Evolutionary conservation across 179 eudicot genomes (phyloP), one percentile per base, ranked within the genome.

Genomic region (Beta corolliflora): DNA sequence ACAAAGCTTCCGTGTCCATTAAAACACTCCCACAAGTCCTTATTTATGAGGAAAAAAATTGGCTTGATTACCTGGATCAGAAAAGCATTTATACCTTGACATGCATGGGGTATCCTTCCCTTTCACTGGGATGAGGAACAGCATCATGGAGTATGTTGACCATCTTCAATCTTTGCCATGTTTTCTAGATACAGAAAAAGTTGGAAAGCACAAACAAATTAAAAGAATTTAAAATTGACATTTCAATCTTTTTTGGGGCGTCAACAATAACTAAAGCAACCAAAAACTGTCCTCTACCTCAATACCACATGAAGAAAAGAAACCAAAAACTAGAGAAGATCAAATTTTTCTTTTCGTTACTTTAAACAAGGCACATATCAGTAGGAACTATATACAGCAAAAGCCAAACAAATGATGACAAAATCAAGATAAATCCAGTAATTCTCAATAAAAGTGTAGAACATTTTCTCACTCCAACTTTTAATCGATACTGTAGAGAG

Each of bases 21-120:
- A 54, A n/a, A 71, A 9, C 53, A 71, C 29, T 48, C 36, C 31
- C 73, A 71, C 36, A 71, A 50, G 36, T 36, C 18, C 73, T 46
- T 46, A 36, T 71, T 71, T 23, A 71, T 71, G 13, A 52, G 7
- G 56, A 19, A 12, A 71, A 14, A 4, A 12, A 13, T 36, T 66
- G 44, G 48, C 71, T 68, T 61, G 2, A 31, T 59, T 52, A 50
- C 29, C 18, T 23, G 31, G 31, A 77, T 70, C 41, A 63, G 7
- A 50, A 21, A 55, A 19, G 76, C 8, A 15, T 60, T 15, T 60
- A 81, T 87, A 95, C 99, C 98, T 95, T 93, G 66, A 89, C 90
- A 87, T 95, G 99, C 97, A 91, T 92, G 14, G 99, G 98, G 86
- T 87, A 84, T 44, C 94, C 92, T 55, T 82, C 86, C 86, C 99